These are phyloP conservation scores for Salix exigua DNA, from an alignment of 345 rosid species.

Conservation along the genomic window DNA sequence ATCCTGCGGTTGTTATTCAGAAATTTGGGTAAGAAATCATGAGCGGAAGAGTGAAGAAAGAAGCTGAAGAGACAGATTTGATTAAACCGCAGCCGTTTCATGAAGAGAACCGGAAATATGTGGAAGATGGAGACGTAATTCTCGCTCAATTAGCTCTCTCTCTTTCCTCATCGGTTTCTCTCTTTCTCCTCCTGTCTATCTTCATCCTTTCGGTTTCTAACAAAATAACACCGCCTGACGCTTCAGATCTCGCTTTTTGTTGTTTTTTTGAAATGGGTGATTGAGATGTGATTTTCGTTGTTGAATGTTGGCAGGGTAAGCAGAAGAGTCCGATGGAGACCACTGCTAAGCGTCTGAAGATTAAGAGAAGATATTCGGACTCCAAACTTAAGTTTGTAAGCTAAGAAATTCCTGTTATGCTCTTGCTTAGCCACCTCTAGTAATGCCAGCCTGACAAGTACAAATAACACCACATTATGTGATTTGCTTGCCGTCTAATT, in stretches of 20 bases:
- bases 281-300: background rate
- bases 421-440: background rate
- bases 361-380: slow-evolving; percentile 21
- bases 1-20: slow-evolving; percentile 5
- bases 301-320: slow-evolving; percentile 2
- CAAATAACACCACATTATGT: too few species aligned
- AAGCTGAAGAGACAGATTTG: slow-evolving; percentile 16
- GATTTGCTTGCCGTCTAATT: background rate
- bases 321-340: slow-evolving; percentile 11
- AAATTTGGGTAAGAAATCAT: background rate
- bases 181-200: background rate
- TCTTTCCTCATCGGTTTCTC: background rate
- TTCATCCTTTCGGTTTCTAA: background rate
- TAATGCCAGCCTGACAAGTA: background rate
- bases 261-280: background rate
- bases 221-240: background rate
- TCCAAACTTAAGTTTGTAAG: slow-evolving; percentile 25
- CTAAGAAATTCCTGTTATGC: too few species aligned
- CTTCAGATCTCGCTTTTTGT: slow-evolving; percentile 10
- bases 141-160: slow-evolving; percentile 12
- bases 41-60: slow-evolving; percentile 18
- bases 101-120: background rate
- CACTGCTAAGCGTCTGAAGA: slow-evolving; percentile 15
- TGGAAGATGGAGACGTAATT: slow-evolving; percentile 10
- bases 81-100: slow-evolving; percentile 1